Base-by-base conservation (phyloP, 2,329 filamentous ascomycete species). In the Fusarium foetens region DNA sequence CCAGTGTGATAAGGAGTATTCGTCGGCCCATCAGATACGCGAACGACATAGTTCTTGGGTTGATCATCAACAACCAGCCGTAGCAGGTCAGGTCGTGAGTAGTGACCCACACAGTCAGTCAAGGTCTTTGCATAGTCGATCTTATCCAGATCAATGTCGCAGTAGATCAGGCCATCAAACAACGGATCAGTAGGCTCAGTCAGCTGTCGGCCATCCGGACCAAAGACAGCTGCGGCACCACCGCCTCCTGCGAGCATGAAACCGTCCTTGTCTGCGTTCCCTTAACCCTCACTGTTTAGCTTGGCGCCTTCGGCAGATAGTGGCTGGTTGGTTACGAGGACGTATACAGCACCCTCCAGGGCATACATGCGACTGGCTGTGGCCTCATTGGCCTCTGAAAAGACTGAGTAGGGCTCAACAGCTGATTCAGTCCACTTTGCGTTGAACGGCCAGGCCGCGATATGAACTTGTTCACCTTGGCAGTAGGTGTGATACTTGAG, bases 271-370 rank as follows among this genome's bases (percentile, higher is more conserved):
- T 64, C 57, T 39, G 70, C 83, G 79, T 1, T 79, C 77, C 27
- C 79, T 73, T 1, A 84, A 3, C 78, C 75, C 76, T 46, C 49
- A 21, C 66, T 73, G 45, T 55, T 71, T 5, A 66, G 38, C 38
- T 70, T 68, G 5, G 83, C 87, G 7, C 80, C 73, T 16, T 84
- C 68, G 0, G 80, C 82, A 0, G 58, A 61, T 39, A 87, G 76
- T 2, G 89, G 81, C n/a, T 75, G 84, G 25, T 84, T 85, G 76
- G 85, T 86, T 4, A 84, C 84, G 27, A 86, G 78, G 5, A 90
- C 88, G 58, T 86, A 90, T 1, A 85, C 79, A 14, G 82, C 81
- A 0, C 85, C 84, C 69, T 91, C 89, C 13, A 90, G 84, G 0
- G 88, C 87, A 70, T 89, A 88, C 0, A 84, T 82, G 58, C 85